These are phyloP conservation scores for Xylaria sp. DNA, from an alignment of 2,329 filamentous ascomycete genomes.

Conservation along the genomic window DNA sequence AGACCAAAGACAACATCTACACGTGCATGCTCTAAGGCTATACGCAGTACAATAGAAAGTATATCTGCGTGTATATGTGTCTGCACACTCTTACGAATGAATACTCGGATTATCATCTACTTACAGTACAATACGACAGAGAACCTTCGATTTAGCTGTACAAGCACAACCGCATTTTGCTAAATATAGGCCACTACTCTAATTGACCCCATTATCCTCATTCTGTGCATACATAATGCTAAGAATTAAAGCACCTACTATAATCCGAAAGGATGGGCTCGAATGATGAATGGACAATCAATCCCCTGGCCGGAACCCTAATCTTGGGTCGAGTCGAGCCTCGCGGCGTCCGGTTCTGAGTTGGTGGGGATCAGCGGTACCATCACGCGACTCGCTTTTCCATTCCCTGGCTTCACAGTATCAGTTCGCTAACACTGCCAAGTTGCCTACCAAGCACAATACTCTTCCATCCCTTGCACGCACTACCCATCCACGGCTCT, in stretches of 20 bases:
- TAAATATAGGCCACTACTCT: neutral
- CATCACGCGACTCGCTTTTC: conserved; percentile 18
- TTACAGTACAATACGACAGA: too few species aligned
- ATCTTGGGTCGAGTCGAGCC: neutral
- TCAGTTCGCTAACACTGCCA: conserved; percentile 6
- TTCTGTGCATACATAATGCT: too few species aligned
- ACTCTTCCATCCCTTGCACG: neutral
- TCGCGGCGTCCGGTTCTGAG: neutral
- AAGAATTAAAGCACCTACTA: too few species aligned
- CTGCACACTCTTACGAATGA: too few species aligned
- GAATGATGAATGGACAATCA: neutral
- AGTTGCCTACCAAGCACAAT: conserved; percentile 6
- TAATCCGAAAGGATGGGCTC: neutral
- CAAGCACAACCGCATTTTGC: neutral
- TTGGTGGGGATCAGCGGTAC: conserved; percentile 11
- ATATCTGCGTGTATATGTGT: too few species aligned
- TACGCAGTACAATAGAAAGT: too few species aligned
- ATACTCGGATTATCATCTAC: too few species aligned
- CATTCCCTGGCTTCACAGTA: conserved; percentile 5
- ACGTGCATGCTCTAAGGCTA: too few species aligned
- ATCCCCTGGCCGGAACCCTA: neutral
- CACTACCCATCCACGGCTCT: conserved; percentile 6
- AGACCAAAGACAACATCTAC: too few species aligned
- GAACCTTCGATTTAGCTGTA: too few species aligned
- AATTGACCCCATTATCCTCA: neutral